Evolutionary conservation across 225 moss, liverwort and hornwort species (phyloP).

Genomic region (Sphagnum contortum): DNA sequence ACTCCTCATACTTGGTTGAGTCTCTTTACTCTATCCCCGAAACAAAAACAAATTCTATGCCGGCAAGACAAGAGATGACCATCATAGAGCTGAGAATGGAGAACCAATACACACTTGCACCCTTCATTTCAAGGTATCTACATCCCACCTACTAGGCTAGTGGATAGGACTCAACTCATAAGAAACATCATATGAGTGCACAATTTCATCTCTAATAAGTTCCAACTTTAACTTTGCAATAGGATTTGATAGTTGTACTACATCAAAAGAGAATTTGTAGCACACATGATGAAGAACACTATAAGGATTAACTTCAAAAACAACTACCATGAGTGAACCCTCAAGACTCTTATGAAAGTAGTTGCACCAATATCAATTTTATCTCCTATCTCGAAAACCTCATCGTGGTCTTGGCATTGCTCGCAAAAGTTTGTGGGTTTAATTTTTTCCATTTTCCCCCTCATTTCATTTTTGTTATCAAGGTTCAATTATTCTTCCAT

Average conservation of each 20-base stretch:
- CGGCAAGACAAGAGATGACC: constrained; percentile 91
- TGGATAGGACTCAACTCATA: constrained; percentile 47
- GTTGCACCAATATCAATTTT: constrained; percentile 46
- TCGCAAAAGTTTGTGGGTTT: no score
- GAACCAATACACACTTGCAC: constrained; percentile 90
- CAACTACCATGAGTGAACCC: constrained; percentile 78
- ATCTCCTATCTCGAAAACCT: constrained; percentile 53
- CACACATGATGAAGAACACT: constrained; percentile 30
- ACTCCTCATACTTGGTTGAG: constrained; percentile 86
- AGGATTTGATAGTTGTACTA: constrained; percentile 16
- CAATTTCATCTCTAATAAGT: constrained; percentile 21
- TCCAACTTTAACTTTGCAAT: constrained; percentile 18
- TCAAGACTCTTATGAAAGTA: constrained; percentile 35
- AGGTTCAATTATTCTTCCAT: no score
- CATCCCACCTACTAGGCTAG: constrained; percentile 92
- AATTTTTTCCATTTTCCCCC: no score
- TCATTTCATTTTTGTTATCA: no score
- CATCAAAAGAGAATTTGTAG: no score
- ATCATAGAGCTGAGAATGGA: constrained; percentile 93
- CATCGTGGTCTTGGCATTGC: no score
- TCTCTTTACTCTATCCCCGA: constrained; percentile 78
- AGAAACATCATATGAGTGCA: constrained; percentile 60
- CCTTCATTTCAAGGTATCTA: constrained; percentile 82
- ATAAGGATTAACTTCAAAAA: constrained; percentile 75
- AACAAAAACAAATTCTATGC: constrained; percentile 91